Conservation (phyloP, 768 basidiomycete genomes). For the Podaxis pistillaris region DNA sequence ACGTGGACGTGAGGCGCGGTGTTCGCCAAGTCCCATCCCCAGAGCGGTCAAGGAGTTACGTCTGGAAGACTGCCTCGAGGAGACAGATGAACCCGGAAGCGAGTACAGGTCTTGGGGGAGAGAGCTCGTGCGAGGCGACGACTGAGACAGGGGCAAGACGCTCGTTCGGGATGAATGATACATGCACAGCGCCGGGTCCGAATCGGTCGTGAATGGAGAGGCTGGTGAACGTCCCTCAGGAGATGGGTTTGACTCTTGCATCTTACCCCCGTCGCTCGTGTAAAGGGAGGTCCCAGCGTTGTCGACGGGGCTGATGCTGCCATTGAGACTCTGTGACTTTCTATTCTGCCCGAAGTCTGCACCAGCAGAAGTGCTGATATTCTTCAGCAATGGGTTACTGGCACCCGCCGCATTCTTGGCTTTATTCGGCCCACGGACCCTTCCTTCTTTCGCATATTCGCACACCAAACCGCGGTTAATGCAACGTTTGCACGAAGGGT, state of each 20-base stretch:
- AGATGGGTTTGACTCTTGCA: not conserved
- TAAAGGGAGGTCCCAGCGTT: slow-evolving; percentile 10
- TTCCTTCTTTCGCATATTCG: slow-evolving; percentile 66
- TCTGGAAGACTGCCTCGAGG: slow-evolving; percentile 10
- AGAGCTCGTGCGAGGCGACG: not conserved
- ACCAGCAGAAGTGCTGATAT: slow-evolving; percentile 6
- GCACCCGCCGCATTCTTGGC: slow-evolving; percentile 33
- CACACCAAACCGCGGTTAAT: slow-evolving; percentile 54
- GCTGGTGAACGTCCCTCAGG: slow-evolving; percentile 1
- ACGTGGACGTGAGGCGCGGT: slow-evolving; percentile 25
- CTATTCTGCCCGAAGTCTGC: slow-evolving; percentile 16
- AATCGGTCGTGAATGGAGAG: not conserved
- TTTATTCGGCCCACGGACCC: slow-evolving; percentile 63
- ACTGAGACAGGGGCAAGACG: slow-evolving; percentile 11
- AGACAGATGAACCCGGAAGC: slow-evolving; percentile 8
- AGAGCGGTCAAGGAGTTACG: slow-evolving; percentile 19
- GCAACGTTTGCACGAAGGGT: slow-evolving; percentile 69
- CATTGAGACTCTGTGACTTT: slow-evolving; percentile 21
- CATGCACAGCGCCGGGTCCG: not conserved
- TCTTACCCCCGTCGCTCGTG: slow-evolving; percentile 3
- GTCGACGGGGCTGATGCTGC: slow-evolving; percentile 22
- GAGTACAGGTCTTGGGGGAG: slow-evolving; percentile 2
- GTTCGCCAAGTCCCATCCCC: slow-evolving; percentile 19
- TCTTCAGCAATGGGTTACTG: slow-evolving; percentile 12
- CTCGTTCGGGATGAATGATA: not conserved